These are phyloP conservation scores for Silene coronaria DNA, from an alignment of 179 eudicot species.

Conservation along the genomic window DNA sequence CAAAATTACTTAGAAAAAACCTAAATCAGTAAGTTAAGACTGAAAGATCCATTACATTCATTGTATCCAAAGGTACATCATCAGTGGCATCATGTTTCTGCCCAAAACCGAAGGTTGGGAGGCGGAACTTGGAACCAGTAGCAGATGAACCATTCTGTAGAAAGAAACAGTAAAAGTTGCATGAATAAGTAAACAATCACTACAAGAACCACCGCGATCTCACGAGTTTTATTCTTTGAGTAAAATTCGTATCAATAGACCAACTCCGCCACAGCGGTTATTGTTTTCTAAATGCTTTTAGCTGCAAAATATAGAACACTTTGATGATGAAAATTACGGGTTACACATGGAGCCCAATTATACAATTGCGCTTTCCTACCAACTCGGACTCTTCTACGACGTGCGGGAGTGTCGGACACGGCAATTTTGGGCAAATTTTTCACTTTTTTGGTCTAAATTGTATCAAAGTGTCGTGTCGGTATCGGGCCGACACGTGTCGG, in stretches of 20 bases:
- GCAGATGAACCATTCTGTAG: slow-evolving; percentile 60
- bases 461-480: no score
- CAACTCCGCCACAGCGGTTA: not conserved
- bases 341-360: not conserved
- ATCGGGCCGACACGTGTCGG: no score
- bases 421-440: no score
- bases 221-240: no score
- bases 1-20: not conserved
- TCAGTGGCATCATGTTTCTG: slow-evolving; percentile 90
- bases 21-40: slow-evolving; percentile 6
- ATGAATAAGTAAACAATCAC: not conserved
- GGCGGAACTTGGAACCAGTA: slow-evolving; percentile 64
- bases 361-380: not conserved
- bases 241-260: no score
- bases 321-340: not conserved
- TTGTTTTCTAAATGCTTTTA: not conserved
- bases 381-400: no score
- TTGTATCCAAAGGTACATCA: slow-evolving; percentile 67
- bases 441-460: no score
- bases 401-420: no score
- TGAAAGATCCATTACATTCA: slow-evolving; percentile 47
- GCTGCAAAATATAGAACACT: not conserved
- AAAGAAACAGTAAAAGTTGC: slow-evolving; percentile 5
- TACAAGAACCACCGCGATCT: not conserved
- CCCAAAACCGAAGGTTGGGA: slow-evolving; percentile 78